A percentile compares a stretch with the other conserved stretches of the same genome.
Evolutionary conservation across 192 early-diverging fungal genomes (phyloP).

Genomic region (Obelidium mucronatum): DNA sequence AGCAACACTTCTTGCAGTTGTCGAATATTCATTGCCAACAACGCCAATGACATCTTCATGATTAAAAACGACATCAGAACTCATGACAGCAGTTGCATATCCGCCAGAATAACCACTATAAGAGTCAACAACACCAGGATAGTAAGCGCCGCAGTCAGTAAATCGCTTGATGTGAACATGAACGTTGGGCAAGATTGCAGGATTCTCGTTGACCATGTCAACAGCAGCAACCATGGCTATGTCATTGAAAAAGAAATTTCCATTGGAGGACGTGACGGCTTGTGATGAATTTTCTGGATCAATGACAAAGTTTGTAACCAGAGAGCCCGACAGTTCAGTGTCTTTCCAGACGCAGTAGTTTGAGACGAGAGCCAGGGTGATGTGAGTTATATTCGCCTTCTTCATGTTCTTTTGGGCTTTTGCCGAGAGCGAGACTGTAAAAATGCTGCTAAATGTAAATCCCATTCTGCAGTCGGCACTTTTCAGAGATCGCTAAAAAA

Average conservation of each 20-base stretch:
- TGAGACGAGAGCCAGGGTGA: neutral
- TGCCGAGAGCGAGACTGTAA: too few species aligned
- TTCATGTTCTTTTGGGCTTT: too few species aligned
- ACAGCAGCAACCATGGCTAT: neutral
- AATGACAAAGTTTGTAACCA: neutral
- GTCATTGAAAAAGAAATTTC: neutral
- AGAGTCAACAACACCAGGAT: neutral
- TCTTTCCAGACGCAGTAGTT: neutral
- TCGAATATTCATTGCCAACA: constrained; percentile 2
- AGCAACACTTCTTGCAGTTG: neutral
- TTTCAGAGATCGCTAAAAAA: too few species aligned
- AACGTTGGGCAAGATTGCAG: neutral
- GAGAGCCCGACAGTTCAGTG: neutral
- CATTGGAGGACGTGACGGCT: neutral
- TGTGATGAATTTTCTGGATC: neutral
- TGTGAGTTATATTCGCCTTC: too few species aligned
- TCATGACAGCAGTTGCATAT: neutral
- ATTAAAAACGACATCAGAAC: neutral
- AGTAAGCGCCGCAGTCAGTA: constrained; percentile 7
- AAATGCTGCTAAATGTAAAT: too few species aligned
- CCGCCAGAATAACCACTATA: neutral
- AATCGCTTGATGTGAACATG: neutral
- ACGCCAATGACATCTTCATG: neutral
- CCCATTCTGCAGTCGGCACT: too few species aligned
- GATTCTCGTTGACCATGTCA: neutral